These are phyloP conservation scores for Bombardia bombarda DNA, from an alignment of 495 filamentous ascomycete genomes.

Conservation along the genomic window DNA sequence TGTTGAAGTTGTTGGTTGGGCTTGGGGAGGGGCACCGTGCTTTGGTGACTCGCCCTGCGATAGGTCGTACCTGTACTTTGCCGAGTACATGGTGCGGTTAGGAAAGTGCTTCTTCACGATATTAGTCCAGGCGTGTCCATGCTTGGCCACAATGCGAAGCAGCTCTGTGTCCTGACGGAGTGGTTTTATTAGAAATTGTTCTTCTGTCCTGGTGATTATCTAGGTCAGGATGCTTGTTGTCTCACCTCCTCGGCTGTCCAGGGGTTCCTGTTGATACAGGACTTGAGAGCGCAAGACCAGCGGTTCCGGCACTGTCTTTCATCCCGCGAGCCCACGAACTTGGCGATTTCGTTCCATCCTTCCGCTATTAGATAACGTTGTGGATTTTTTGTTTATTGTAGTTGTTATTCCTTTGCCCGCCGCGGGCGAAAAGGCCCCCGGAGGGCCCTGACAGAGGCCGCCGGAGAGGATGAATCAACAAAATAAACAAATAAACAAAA, in stretches of 20 bases:
- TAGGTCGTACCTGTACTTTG: constrained; percentile 30
- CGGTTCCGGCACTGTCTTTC: constrained; percentile 30
- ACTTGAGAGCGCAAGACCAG: constrained; percentile 26
- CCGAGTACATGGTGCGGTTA: constrained; percentile 26
- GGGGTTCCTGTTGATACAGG: constrained; percentile 24
- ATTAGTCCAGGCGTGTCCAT: constrained; percentile 28
- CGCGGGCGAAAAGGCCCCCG: too few species aligned
- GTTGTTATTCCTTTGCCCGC: too few species aligned
- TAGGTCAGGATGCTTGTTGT: background rate
- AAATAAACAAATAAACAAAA: too few species aligned
- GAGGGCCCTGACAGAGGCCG: too few species aligned
- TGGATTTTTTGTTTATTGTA: constrained; percentile 24
- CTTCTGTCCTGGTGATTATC: background rate
- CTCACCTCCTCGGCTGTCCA: constrained; percentile 25
- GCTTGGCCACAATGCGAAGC: constrained; percentile 16
- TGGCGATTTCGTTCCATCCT: constrained; percentile 32
- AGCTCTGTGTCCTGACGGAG: constrained; percentile 20
- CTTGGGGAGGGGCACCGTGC: too few species aligned
- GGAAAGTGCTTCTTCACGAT: constrained; percentile 27
- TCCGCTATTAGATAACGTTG: constrained; percentile 32
- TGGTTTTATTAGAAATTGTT: background rate
- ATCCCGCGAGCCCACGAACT: constrained; percentile 21
- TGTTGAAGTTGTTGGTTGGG: too few species aligned
- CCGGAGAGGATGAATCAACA: too few species aligned
- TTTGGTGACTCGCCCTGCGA: too few species aligned